These are phyloP conservation scores for Oryza longistaminata DNA, from an alignment of 176 grass and related monocot species.

Conservation along the genomic window DNA sequence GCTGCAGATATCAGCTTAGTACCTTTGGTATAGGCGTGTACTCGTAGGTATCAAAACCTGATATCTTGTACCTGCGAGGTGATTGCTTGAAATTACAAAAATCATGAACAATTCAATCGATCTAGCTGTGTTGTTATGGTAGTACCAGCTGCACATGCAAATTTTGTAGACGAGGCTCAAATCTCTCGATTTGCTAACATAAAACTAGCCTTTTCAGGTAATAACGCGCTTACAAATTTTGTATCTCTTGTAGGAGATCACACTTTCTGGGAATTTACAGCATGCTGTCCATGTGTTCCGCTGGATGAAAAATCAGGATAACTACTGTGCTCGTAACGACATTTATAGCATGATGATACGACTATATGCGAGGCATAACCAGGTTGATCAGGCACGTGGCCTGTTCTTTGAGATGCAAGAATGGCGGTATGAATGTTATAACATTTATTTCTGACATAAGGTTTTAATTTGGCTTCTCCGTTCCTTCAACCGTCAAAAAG, in stretches of 20 bases:
- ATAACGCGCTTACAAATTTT: conserved; percentile 31
- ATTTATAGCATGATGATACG: conserved; percentile 91
- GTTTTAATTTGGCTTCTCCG: conserved; percentile 8
- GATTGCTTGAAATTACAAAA: not conserved
- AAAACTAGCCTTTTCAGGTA: not conserved
- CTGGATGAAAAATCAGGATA: conserved; percentile 96
- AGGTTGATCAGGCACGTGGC: conserved; percentile 79
- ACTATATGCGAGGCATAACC: conserved; percentile 78
- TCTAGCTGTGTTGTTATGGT: not conserved
- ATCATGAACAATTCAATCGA: not conserved
- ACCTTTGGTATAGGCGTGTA: too few relatives aligned
- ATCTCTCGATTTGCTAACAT: not conserved
- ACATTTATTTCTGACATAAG: not conserved
- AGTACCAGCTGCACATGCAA: not conserved
- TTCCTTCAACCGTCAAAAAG: conserved; percentile 3
- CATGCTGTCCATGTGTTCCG: conserved; percentile 81
- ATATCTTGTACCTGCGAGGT: too few relatives aligned
- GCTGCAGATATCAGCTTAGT: too few relatives aligned
- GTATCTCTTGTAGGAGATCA: conserved; percentile 68
- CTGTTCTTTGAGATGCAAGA: conserved; percentile 98
- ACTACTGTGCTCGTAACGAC: conserved; percentile 71
- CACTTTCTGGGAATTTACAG: conserved; percentile 58
- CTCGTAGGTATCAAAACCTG: too few relatives aligned
- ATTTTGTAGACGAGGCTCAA: not conserved
- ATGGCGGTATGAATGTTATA: conserved; percentile 62